A percentile compares a stretch with the other conserved stretches of the same genome.
These are phyloP conservation scores for Dactylonectria estremocensis DNA, from an alignment of 2,329 filamentous ascomycete species.

Conservation along the genomic window DNA sequence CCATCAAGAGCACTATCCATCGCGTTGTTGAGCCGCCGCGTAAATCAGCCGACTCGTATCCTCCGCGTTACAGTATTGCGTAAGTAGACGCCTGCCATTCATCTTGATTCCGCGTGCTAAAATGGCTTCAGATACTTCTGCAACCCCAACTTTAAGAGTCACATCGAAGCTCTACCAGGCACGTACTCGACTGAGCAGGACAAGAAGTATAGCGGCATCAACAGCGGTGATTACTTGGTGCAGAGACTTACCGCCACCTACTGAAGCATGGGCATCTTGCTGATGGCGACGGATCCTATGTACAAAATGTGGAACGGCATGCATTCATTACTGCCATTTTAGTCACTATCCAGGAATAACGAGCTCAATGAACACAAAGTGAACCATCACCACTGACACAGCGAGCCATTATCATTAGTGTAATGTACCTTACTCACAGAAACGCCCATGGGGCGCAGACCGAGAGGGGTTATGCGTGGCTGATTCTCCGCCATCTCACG, in stretches of 20 bases:
- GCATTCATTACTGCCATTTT: slow-evolving; percentile 2
- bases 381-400: not conserved
- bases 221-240: slow-evolving; percentile 85
- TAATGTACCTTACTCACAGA: not conserved
- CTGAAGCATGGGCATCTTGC: slow-evolving; percentile 49
- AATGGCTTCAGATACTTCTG: slow-evolving; percentile 80
- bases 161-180: slow-evolving; percentile 86
- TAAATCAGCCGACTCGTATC: slow-evolving; percentile 72
- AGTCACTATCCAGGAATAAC: not conserved
- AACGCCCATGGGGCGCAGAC: slow-evolving; percentile 3
- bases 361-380: not conserved
- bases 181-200: slow-evolving; percentile 76
- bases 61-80: slow-evolving; percentile 87
- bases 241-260: slow-evolving; percentile 84
- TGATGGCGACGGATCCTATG: not conserved
- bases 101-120: slow-evolving; percentile 18
- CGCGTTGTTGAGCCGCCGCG: slow-evolving; percentile 88
- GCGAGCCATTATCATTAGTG: slow-evolving; percentile 6
- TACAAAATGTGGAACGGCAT: not conserved
- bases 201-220: slow-evolving; percentile 86
- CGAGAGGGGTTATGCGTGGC: slow-evolving; percentile 3
- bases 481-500: slow-evolving; percentile 14
- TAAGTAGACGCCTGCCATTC: slow-evolving; percentile 57
- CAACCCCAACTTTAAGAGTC: slow-evolving; percentile 83
- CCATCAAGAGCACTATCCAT: slow-evolving; percentile 91